A percentile compares a stretch with the other conserved stretches of the same genome.
phyloP scores from a whole-genome alignment of 2,329 filamentous ascomycete species.

The Dothideomycetidae sp. region DNA sequence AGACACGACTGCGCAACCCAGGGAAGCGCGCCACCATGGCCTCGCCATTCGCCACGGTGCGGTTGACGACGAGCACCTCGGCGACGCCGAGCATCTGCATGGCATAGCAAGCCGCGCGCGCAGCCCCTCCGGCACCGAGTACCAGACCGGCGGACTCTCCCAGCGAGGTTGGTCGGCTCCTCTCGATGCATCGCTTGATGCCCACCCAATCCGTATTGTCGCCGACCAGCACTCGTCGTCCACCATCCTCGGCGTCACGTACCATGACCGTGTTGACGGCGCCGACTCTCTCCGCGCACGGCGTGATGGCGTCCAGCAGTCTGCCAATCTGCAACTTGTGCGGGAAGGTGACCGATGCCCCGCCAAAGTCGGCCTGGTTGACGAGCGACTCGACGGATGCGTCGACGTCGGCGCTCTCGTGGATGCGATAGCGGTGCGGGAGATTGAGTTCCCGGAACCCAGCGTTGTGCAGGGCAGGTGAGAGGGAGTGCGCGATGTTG shows the following conservation, averaged over 20 bases:
- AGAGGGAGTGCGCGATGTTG: conserved; percentile 53
- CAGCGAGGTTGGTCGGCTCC: conserved; percentile 50
- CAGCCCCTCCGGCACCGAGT: conserved; percentile 51
- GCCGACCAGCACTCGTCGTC: conserved; percentile 52
- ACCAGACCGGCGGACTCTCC: conserved; percentile 41
- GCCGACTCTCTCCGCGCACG: conserved; percentile 57
- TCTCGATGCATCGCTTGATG: conserved; percentile 48
- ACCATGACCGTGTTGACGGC: conserved; percentile 60
- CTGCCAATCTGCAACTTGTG: conserved; percentile 57
- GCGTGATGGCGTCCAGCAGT: conserved; percentile 48
- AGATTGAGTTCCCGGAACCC: conserved; percentile 50
- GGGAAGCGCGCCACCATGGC: too few relatives aligned
- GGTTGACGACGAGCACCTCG: conserved; percentile 57
- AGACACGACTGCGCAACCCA: too few relatives aligned
- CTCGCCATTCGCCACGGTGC: conserved; percentile 33
- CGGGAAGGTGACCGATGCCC: conserved; percentile 52
- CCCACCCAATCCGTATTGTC: conserved; percentile 69
- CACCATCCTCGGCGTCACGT: conserved; percentile 47
- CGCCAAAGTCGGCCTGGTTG: conserved; percentile 54
- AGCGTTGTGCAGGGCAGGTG: conserved; percentile 57
- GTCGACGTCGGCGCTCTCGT: conserved; percentile 42
- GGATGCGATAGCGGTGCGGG: conserved; percentile 46
- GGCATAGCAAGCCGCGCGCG: conserved; percentile 57
- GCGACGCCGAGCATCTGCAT: conserved; percentile 60
- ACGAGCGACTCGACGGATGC: conserved; percentile 36